phyloP scores from a whole-genome alignment of 768 basidiomycete genomes.

The Lactarius psammicola region DNA sequence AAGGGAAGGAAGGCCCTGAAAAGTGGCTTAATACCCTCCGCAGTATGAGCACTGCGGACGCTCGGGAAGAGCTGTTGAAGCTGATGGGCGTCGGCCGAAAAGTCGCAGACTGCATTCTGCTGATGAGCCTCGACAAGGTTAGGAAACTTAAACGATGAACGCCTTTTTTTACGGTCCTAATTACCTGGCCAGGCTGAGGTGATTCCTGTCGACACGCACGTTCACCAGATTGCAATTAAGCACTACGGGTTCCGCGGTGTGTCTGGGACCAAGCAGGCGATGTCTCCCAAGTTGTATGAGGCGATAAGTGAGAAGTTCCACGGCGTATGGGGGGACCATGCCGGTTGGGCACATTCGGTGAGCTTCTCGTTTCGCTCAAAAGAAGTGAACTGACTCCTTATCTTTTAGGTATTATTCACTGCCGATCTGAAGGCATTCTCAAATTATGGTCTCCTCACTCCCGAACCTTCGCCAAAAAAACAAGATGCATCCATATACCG shows the following conservation, averaged over 20 bases:
- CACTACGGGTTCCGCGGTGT: constrained; percentile 64
- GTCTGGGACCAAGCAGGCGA: constrained; percentile 49
- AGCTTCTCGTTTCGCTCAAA: constrained; percentile 11
- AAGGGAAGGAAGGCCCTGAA: constrained; percentile 49
- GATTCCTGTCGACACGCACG: constrained; percentile 95
- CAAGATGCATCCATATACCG: constrained; percentile 1
- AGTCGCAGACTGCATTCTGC: constrained; percentile 90
- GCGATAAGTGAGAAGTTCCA: constrained; percentile 62
- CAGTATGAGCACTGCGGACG: constrained; percentile 47
- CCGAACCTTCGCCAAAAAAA: constrained; percentile 24
- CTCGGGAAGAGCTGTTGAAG: constrained; percentile 72
- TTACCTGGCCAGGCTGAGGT: constrained; percentile 59
- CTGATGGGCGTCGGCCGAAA: constrained; percentile 93
- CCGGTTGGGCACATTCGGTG: constrained; percentile 90
- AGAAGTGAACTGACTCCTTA: not conserved
- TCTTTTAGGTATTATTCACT: constrained; percentile 68
- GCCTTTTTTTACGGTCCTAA: not conserved
- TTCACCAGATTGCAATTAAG: constrained; percentile 83
- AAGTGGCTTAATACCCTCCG: constrained; percentile 60
- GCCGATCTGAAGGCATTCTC: constrained; percentile 71
- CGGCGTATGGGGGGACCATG: constrained; percentile 75
- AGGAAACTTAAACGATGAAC: not conserved
- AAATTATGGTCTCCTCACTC: constrained; percentile 47
- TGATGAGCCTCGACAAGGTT: constrained; percentile 95
- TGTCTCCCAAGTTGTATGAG: constrained; percentile 78